Evolutionary conservation across 805 yeast genomes (phyloP).

Genomic region (Yarrowia yakushimensis): DNA sequence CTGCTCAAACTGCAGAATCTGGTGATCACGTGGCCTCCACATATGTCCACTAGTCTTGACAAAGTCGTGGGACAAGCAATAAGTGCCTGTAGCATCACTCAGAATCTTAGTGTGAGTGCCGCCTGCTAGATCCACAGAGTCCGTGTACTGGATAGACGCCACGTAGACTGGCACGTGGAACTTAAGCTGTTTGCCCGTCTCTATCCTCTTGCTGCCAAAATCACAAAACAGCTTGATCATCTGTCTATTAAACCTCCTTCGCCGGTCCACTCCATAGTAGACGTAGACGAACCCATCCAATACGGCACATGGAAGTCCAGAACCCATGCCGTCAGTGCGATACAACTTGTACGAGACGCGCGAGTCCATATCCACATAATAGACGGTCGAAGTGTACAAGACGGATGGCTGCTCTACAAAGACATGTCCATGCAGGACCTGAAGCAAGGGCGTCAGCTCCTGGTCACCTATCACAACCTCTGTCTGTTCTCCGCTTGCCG

Average conservation of each 20-base stretch:
- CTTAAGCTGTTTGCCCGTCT: neutral
- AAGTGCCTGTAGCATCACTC: neutral
- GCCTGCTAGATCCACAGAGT: conserved; percentile 7
- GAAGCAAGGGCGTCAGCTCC: neutral
- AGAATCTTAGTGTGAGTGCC: conserved; percentile 17
- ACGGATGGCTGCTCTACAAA: conserved; percentile 3
- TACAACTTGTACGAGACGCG: neutral
- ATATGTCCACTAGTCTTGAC: neutral
- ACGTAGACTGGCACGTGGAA: neutral
- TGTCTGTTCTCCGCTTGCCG: neutral
- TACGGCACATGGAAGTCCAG: conserved; percentile 9
- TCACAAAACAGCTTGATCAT: conserved; percentile 15
- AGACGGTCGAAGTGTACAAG: conserved; percentile 4
- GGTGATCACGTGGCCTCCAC: neutral
- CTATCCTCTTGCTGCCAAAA: conserved; percentile 14
- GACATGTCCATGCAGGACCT: conserved; percentile 7
- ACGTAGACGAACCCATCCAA: conserved; percentile 7
- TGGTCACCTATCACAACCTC: conserved; percentile 1
- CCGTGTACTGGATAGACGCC: conserved; percentile 5
- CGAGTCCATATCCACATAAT: conserved; percentile 2
- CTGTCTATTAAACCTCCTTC: neutral
- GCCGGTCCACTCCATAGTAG: conserved; percentile 7
- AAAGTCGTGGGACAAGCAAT: neutral
- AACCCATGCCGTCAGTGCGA: conserved; percentile 7
- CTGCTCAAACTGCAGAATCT: neutral